These are phyloP conservation scores for Starmerella davenportii DNA, from an alignment of 805 yeast species.

Conservation along the genomic window DNA sequence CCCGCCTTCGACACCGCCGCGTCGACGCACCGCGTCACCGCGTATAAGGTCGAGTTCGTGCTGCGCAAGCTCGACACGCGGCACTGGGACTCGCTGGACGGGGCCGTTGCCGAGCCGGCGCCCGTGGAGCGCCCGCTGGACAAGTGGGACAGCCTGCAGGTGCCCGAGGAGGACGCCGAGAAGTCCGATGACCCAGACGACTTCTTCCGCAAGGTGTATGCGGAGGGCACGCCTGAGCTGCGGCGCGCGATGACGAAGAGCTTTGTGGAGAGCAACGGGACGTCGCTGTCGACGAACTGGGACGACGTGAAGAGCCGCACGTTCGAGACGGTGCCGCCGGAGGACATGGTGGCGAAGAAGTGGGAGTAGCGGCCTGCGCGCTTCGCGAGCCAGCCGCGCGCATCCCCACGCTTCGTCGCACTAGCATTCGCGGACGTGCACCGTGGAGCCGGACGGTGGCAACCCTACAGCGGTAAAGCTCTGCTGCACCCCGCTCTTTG, in stretches of 20 bases:
- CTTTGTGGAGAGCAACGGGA: slow-evolving; percentile 82
- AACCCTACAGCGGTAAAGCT: no score
- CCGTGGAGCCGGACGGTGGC: no score
- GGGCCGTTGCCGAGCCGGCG: background rate
- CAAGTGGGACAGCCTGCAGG: slow-evolving; percentile 43
- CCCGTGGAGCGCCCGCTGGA: slow-evolving; percentile 30
- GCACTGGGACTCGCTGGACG: slow-evolving; percentile 5
- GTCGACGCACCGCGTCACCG: slow-evolving; percentile 35
- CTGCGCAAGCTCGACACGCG: slow-evolving; percentile 30
- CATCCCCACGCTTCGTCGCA: no score
- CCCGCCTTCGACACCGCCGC: slow-evolving; percentile 32
- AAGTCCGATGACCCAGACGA: slow-evolving; percentile 30
- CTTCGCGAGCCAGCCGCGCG: no score
- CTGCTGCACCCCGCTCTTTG: no score
- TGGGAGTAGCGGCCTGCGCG: slow-evolving; percentile 20
- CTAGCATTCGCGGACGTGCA: no score
- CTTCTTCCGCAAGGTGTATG: slow-evolving; percentile 60
- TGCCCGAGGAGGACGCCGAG: slow-evolving; percentile 28
- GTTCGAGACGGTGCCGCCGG: slow-evolving; percentile 58
- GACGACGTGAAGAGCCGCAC: slow-evolving; percentile 50
- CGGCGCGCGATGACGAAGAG: slow-evolving; percentile 93
- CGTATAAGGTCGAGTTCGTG: slow-evolving; percentile 60
- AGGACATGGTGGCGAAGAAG: slow-evolving; percentile 44
- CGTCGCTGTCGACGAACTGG: slow-evolving; percentile 89
- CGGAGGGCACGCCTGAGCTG: slow-evolving; percentile 72